Evolutionary conservation across 345 rosid genomes (phyloP).

Genomic region (Citrus inodora): DNA sequence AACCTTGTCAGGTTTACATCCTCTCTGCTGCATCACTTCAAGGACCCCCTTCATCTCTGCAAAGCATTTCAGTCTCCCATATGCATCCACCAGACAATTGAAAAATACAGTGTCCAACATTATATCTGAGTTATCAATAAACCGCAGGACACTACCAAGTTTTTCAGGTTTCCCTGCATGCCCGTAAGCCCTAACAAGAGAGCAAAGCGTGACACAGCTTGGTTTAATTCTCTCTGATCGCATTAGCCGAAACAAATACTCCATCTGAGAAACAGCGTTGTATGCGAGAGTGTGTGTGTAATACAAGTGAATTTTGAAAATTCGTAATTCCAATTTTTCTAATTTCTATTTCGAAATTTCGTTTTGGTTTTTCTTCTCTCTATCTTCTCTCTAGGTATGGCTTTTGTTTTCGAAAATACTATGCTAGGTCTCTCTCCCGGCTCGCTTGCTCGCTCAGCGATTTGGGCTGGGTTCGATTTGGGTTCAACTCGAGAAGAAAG

Average conservation of each 20-base stretch:
- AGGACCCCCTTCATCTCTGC: conserved; percentile 89
- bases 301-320: neutral
- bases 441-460: conserved; percentile 4
- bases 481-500: conserved; percentile 8
- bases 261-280: conserved; percentile 49
- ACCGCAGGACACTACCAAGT: conserved; percentile 63
- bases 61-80: conserved; percentile 79
- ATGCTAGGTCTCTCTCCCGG: conserved; percentile 3
- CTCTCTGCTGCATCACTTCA: conserved; percentile 64
- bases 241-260: conserved; percentile 81
- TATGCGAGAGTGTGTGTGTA: neutral
- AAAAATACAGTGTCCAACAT: conserved; percentile 72
- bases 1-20: conserved; percentile 67
- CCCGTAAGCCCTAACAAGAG: conserved; percentile 83
- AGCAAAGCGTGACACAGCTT: conserved; percentile 82
- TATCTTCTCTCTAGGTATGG: conserved; percentile 1
- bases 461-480: conserved; percentile 10
- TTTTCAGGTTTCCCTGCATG: conserved; percentile 66
- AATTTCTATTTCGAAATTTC: conserved; percentile 8
- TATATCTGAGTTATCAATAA: conserved; percentile 75
- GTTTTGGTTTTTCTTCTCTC: neutral
- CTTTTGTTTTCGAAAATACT: conserved; percentile 1
- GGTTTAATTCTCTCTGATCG: conserved; percentile 76
- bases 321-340: neutral
- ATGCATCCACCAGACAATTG: conserved; percentile 87